These are phyloP conservation scores for Medicago arabica DNA, from an alignment of 306 rosid genomes.

Conservation along the genomic window DNA sequence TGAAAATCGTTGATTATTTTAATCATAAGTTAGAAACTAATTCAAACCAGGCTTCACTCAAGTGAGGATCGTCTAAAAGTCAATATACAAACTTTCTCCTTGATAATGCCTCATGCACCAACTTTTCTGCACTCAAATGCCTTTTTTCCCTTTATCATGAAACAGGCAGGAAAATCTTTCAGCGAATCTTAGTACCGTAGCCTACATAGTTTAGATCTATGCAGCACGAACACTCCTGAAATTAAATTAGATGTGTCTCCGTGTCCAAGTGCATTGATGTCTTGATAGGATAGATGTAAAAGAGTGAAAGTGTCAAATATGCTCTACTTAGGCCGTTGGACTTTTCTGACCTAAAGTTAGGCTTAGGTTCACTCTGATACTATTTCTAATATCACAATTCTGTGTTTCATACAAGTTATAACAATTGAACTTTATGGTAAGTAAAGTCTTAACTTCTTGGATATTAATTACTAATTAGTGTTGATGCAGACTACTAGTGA, in stretches of 20 bases:
- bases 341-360: no score
- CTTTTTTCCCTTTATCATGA: neutral
- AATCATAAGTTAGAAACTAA: neutral
- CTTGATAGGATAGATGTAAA: no score
- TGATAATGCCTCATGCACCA: neutral
- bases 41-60: constrained; percentile 1
- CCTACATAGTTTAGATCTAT: no score
- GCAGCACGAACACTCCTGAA: no score
- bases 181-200: neutral
- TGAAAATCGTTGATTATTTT: neutral
- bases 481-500: no score
- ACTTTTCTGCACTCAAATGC: neutral
- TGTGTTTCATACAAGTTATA: neutral
- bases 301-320: neutral
- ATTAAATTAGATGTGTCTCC: no score
- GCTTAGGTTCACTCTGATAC: no score
- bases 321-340: neutral
- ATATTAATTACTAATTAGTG: no score
- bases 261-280: no score
- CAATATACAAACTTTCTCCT: neutral
- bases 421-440: neutral
- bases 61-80: neutral
- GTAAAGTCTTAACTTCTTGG: neutral
- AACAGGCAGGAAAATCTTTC: no score
- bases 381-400: no score